These are phyloP conservation scores for Diaporthe sp. DNA, from an alignment of 2,329 filamentous ascomycete species.

Conservation along the genomic window DNA sequence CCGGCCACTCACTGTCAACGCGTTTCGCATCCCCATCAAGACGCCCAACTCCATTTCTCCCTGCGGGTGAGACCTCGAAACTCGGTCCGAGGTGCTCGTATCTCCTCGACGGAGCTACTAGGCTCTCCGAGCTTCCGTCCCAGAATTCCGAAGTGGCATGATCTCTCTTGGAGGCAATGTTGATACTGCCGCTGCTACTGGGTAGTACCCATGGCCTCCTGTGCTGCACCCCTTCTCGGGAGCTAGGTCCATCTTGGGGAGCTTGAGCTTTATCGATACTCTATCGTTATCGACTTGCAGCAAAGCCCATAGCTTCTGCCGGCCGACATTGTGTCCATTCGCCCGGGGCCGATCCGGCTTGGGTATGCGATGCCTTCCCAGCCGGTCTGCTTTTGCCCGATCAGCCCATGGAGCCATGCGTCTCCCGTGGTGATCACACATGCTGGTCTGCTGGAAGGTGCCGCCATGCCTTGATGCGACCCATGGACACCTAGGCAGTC, in stretches of 20 bases:
- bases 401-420: background rate
- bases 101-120: conserved; percentile 21
- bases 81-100: conserved; percentile 27
- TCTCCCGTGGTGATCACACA: background rate
- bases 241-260: conserved; percentile 17
- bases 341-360: background rate
- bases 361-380: background rate
- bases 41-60: background rate
- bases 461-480: background rate
- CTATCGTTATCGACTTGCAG: conserved; percentile 37
- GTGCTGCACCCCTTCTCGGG: background rate
- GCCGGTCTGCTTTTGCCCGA: background rate
- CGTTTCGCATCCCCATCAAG: conserved; percentile 16
- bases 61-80: conserved; percentile 15
- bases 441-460: background rate
- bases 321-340: background rate
- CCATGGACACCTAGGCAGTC: background rate
- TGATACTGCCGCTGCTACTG: background rate
- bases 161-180: background rate
- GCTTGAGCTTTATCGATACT: conserved; percentile 41
- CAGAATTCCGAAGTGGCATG: background rate
- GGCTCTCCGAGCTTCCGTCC: background rate
- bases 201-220: background rate
- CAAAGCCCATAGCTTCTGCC: conserved; percentile 22
- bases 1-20: conserved; percentile 26